Base-by-base conservation (phyloP, 148 eudicot species). In the Fagopyrum esculentum region DNA sequence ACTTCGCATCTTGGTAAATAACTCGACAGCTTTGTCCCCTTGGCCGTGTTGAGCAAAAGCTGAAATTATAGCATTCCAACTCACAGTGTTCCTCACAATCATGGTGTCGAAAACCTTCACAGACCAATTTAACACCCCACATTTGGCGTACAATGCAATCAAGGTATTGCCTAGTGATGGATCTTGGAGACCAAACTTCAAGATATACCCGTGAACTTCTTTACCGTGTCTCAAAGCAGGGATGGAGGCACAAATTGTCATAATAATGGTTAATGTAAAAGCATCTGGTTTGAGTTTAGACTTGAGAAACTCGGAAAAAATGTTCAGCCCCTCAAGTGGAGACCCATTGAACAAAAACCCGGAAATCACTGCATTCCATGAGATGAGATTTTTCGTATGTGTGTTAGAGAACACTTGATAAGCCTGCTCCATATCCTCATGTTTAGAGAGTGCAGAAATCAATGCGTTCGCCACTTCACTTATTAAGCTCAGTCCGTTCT, bases 31-130 rank as follows among this genome's bases (percentile, higher is more conserved):
- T 75, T 80, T 74, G 54, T 70, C 81, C 48, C 92, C 93, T 79
- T 85, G 78, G 51, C 87, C 93, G 46, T 84, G 85, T 64, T 85
- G 93, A 22, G 90, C 90, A 48, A 82, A 84, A 54, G 92, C 93
- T 79, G 93, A 87, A 74, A 93, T 93, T 16, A 91, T 60, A 17
- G 93, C 84, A 52, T 93, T 90, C 96, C 96, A 87, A 72, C 82
- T 83, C n/a, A 93, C 85, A 4, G 78, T 73, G 69, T 93, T 89
- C 66, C 82, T 89, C 9, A 68, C 19, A 16, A 3, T 74, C 87
- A 89, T 91, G 55, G 43, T 54, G 35, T 82, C 55, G 72, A 93
- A 91, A 35, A 88, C 92, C 77, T 80, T 83, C 75, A 76, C 15
- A 44, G 92, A 88, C 83, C 76, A 80, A 69, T 75, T 50, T 43